Evolutionary conservation across 805 yeast species (phyloP).

Genomic region (Hyphopichia homilentoma): DNA sequence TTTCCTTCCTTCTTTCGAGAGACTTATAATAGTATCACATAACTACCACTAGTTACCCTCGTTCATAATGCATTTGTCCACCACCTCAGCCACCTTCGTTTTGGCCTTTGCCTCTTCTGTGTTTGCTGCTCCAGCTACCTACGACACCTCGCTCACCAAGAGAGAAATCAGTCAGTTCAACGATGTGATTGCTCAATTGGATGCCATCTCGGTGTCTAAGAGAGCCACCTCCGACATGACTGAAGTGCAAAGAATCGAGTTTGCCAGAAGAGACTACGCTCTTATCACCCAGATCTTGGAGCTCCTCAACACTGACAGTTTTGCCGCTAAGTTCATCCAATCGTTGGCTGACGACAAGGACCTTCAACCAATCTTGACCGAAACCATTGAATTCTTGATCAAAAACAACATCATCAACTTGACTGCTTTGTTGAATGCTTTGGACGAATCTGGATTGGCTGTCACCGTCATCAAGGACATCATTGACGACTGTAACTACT

Average conservation of each 20-base stretch:
- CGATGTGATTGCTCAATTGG: slow-evolving; percentile 23
- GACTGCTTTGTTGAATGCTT: slow-evolving; percentile 34
- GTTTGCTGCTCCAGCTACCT: slow-evolving; percentile 23
- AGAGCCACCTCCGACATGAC: too few species aligned
- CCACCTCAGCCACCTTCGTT: slow-evolving; percentile 17
- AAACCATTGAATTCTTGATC: slow-evolving; percentile 24
- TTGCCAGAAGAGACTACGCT: slow-evolving; percentile 34
- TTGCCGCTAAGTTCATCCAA: slow-evolving; percentile 33
- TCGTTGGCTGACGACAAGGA: slow-evolving; percentile 29
- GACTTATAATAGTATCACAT: too few species aligned
- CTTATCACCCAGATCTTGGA: slow-evolving; percentile 39
- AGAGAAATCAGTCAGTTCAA: slow-evolving; percentile 22
- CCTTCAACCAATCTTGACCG: slow-evolving; percentile 26
- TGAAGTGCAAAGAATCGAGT: too few species aligned
- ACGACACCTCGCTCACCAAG: slow-evolving; percentile 6
- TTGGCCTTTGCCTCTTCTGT: slow-evolving; percentile 14
- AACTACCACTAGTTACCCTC: too few species aligned
- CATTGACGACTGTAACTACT: slow-evolving; percentile 36
- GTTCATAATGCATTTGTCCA: slow-evolving; percentile 19
- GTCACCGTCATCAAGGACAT: slow-evolving; percentile 31
- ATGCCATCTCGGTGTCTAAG: slow-evolving; percentile 25
- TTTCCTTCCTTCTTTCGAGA: too few species aligned
- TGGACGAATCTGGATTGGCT: slow-evolving; percentile 41
- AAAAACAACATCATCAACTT: slow-evolving; percentile 30
- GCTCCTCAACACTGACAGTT: slow-evolving; percentile 31